Evolutionary conservation across 192 early-diverging fungal species (phyloP), one percentile per base, ranked within the genome.

Genomic region (Rhizophagus clarus): DNA sequence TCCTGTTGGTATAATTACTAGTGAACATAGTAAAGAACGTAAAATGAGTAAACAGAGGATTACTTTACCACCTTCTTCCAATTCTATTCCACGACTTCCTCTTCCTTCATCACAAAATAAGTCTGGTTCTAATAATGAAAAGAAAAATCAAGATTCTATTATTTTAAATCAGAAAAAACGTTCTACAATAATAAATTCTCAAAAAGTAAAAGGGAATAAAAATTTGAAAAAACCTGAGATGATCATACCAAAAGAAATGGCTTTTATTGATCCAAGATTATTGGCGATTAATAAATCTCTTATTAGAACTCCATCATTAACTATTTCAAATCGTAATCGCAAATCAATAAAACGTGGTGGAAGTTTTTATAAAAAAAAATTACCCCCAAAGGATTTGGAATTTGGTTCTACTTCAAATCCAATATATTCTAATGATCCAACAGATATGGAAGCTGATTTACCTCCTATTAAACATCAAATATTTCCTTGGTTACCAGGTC

Each of bases 361-460:
- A 29, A 79, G 15, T 24, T 20, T 37, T 17, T 11, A 28, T 45
- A 29, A 26, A 51, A 68, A 60, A 11, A 60, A 31, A 61, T 1
- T n/a, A 34, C 20, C 47, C 15, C 77, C 32, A 71, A 34, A 29
- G 12, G 17, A 79, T 70, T 37, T 68, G 20, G 77, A 79, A 28
- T 70, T 51, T 40, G 47, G 67, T 26, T 40, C 51, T 67, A 79
- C 77, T n/a, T 79, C 77, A 15, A 79, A 79, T 28, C 77, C 77
- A 2, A 17, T 29, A 32, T n/a, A 40, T 70, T 68, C 77, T 26
- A 79, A 79, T 61, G 77, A 79, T 70, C 77, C 77, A 0, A 79
- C 77, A 14, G 77, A 79, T 79, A 56, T 79, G 28, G 77, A 79
- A 28, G 66, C 56, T 79, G 77, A 79, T 61, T 51, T 61, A 40